A percentile compares a stretch with the other conserved stretches of the same genome.
phyloP scores from a whole-genome alignment of 148 eudicot genomes.

The Dianthus caryophyllus region DNA sequence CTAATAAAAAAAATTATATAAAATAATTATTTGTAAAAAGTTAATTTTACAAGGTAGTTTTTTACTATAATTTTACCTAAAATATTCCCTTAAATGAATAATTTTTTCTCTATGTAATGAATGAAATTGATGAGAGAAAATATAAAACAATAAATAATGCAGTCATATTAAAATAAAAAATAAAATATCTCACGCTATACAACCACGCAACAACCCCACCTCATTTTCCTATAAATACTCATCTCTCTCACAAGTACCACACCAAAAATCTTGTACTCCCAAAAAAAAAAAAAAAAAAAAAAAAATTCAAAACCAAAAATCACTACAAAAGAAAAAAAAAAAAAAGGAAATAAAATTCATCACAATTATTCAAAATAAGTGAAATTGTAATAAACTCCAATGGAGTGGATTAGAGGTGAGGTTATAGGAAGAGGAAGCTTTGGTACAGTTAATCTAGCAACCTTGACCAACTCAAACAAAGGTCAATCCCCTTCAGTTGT shows the following conservation, averaged over 20 bases:
- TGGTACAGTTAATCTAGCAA: slow-evolving; percentile 57
- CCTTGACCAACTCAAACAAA: slow-evolving; percentile 25
- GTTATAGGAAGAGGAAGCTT: slow-evolving; percentile 76
- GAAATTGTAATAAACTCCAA: not conserved
- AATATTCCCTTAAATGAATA: no score
- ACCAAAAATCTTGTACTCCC: slow-evolving; percentile 3
- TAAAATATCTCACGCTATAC: not conserved
- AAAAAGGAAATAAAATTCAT: not conserved
- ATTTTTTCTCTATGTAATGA: no score
- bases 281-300: not conserved
- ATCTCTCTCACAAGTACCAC: not conserved
- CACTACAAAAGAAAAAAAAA: not conserved
- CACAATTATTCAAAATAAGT: no score
- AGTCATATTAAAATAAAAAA: not conserved
- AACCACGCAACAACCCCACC: not conserved
- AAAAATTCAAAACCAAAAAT: not conserved
- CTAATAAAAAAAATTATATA: no score
- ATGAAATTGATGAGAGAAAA: no score
- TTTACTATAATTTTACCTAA: no score
- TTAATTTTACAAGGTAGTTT: no score
- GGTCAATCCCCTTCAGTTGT: slow-evolving; percentile 37
- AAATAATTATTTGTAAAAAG: no score
- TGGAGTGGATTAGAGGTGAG: slow-evolving; percentile 85
- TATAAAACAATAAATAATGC: no score
- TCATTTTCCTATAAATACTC: slow-evolving; percentile 21